Evolutionary conservation across 352 stramenopile genomes (phyloP).

Genomic region (Globisporangium emineosum): DNA sequence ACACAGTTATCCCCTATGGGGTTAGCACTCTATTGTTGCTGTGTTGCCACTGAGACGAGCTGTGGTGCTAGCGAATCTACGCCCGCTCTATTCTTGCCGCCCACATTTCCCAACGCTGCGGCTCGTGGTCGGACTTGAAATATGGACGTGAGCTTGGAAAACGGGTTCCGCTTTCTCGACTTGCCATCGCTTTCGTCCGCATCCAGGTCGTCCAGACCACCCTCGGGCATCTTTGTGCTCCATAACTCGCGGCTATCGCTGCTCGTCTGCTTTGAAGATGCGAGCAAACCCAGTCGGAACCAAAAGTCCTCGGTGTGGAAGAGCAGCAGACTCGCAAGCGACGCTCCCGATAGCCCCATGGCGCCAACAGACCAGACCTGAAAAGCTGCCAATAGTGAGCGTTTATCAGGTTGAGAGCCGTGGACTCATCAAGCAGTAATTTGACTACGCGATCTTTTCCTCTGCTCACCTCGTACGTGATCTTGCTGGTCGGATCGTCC

Average conservation of each 20-base stretch:
- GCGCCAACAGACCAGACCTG: constrained; percentile 56
- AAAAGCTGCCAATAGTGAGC: not conserved
- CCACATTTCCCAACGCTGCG: not conserved
- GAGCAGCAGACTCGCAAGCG: constrained; percentile 36
- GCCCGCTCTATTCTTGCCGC: not conserved
- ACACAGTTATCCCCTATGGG: not conserved
- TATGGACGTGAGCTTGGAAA: not conserved
- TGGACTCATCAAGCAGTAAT: not conserved
- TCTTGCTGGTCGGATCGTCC: constrained; percentile 40
- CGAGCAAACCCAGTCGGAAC: constrained; percentile 26
- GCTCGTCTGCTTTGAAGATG: not conserved
- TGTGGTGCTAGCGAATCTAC: not conserved
- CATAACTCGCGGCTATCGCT: not conserved
- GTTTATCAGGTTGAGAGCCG: not conserved
- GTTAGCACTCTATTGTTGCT: not conserved
- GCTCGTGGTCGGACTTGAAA: not conserved
- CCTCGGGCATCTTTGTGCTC: not conserved
- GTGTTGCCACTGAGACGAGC: not conserved
- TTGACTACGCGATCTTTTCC: not conserved
- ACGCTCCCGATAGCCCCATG: constrained; percentile 42
- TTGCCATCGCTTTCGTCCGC: not conserved
- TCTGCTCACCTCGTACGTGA: constrained; percentile 39
- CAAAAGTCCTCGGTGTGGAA: constrained; percentile 57
- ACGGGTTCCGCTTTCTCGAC: not conserved
- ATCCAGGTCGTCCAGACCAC: not conserved